Conservation (phyloP, 1,284 basidiomycete species). For the Sphaerobolus stellatus region DNA sequence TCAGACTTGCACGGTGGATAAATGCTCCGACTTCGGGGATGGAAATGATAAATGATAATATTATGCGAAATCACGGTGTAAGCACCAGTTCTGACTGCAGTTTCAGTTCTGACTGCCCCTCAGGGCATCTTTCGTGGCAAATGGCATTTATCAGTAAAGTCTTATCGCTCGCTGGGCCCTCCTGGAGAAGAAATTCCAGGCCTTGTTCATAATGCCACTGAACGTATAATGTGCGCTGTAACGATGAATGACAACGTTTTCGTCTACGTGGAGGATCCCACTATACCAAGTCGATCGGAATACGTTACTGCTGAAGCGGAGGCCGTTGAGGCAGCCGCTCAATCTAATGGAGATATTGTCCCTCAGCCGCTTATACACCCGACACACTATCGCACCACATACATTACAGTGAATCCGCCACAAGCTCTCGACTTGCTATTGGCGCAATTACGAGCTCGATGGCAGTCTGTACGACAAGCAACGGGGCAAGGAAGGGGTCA, state of each 20-base stretch:
- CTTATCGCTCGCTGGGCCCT: constrained; percentile 58
- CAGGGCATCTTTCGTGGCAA: constrained; percentile 57
- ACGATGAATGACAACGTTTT: constrained; percentile 78
- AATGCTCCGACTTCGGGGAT: constrained; percentile 72
- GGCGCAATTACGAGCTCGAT: constrained; percentile 66
- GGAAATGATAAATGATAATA: constrained; percentile 65
- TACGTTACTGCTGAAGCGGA: constrained; percentile 34
- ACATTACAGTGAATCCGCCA: constrained; percentile 68
- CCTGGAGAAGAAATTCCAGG: background rate
- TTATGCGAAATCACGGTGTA: constrained; percentile 58
- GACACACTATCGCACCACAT: constrained; percentile 69
- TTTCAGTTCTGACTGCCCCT: constrained; percentile 26
- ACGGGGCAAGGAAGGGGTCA: constrained; percentile 51
- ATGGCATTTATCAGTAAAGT: constrained; percentile 68
- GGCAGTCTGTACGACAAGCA: constrained; percentile 66
- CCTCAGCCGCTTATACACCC: constrained; percentile 39
- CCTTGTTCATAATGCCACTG: constrained; percentile 46
- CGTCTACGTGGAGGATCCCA: constrained; percentile 70
- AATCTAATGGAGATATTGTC: constrained; percentile 9
- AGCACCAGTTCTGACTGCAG: background rate
- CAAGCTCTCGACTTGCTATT: constrained; percentile 70
- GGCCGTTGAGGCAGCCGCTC: constrained; percentile 17
- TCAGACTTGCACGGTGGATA: constrained; percentile 72
- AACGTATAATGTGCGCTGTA: constrained; percentile 68
- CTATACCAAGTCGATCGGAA: constrained; percentile 63